Conservation (phyloP, 805 yeast genomes). For the Candida pseudofarinosa region DNA sequence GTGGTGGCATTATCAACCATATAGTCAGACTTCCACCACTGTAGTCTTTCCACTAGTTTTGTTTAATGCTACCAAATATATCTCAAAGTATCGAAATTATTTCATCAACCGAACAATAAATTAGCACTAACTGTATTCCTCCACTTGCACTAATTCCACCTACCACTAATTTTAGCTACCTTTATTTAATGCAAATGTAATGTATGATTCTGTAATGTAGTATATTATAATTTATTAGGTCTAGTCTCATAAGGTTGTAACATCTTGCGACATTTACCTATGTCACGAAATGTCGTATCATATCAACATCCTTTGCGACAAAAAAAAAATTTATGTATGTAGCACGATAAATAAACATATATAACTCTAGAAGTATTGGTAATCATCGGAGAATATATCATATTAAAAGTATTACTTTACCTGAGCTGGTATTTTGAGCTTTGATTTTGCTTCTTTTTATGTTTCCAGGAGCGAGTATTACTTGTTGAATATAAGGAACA, state of each 20-base stretch:
- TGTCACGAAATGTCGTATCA: not conserved
- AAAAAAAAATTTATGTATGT: not conserved
- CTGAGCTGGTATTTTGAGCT: not conserved
- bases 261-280: not conserved
- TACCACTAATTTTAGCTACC: too few species aligned
- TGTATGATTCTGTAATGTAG: not conserved
- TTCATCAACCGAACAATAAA: too few species aligned
- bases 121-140: too few species aligned
- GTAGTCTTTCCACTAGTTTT: not conserved
- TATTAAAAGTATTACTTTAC: too few species aligned
- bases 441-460: not conserved
- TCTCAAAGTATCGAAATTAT: not conserved
- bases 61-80: not conserved
- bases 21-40: not conserved
- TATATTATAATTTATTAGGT: not conserved
- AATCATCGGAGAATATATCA: not conserved
- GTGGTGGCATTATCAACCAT: not conserved
- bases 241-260: not conserved
- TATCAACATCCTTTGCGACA: not conserved
- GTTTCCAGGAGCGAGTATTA: not conserved
- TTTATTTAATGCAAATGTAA: not conserved
- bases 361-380: not conserved
- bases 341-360: not conserved
- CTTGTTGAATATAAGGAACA: not conserved
- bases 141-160: too few species aligned